Base-by-base conservation (phyloP, 768 basidiomycete genomes). In the Coprinopsis strossmayeri region DNA sequence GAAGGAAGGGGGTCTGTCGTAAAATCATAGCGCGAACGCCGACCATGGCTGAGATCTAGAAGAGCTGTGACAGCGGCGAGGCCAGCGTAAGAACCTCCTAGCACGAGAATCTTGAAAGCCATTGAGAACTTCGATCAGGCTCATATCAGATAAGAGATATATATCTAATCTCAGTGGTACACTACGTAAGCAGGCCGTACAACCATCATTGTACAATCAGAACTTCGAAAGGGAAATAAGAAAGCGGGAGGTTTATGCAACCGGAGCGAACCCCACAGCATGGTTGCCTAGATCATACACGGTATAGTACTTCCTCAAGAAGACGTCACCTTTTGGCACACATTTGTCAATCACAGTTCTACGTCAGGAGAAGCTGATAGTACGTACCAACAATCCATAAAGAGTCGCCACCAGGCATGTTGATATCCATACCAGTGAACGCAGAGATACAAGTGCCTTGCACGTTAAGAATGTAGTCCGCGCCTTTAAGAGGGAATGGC, bases 371-470 rank as follows among this genome's bases (percentile, higher is more conserved):
- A 30, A 46, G 5, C 20, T 28, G 3, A 13, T 20, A 47, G 20
- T 30, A 20, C 73, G 40, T 69, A 85, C 93, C 92, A 57, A 96
- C 70, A 57, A 95, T 91, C 91, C 91, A 94, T 39, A 95, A 72
- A n/a, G 79, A 66, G 35, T 82, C 80, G 53, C 82, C 80, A 17
- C 43, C 49, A 1, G 87, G 87, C 35, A 89, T 61, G 57, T 90
- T 87, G 69, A 96, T 84, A 62, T 97, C 93, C 68, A 97, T 67
- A 20, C 88, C 90, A 38, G 82, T 88, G 76, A 99, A 99, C 15
- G 94, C 72, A 17, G 90, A 93, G 54, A 99, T 88, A 66, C 96
- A 99, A 13, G 91, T 90, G 21, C 90, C 91, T 63, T 87, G 85
- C 12, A 95, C 77, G 53, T 98, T 75, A 43, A 99, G 77, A 57